A percentile compares a stretch with the other conserved stretches of the same genome.
These are phyloP conservation scores for Alectoria sarmentosa DNA, from an alignment of 495 filamentous ascomycete genomes.

Conservation along the genomic window DNA sequence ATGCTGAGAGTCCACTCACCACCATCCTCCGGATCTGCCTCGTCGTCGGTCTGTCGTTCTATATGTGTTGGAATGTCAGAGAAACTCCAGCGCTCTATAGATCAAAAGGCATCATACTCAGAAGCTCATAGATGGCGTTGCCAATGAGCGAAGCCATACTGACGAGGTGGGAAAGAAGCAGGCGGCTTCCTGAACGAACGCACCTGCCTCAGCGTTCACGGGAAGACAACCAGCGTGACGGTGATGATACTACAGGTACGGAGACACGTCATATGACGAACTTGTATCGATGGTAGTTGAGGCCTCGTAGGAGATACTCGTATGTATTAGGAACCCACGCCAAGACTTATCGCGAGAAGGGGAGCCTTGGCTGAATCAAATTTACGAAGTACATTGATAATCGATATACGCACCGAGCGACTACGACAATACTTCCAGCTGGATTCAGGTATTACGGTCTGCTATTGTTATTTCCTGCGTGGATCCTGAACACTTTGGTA, in stretches of 20 bases:
- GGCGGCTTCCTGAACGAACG: neutral
- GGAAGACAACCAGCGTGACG: neutral
- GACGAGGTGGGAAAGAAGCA: neutral
- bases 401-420: no score
- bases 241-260: neutral
- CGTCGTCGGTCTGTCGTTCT: conserved; percentile 33
- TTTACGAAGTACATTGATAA: no score
- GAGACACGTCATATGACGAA: neutral
- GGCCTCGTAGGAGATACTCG: conserved; percentile 3
- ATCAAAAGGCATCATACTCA: conserved; percentile 29
- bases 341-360: conserved; percentile 9
- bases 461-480: neutral
- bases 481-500: no score
- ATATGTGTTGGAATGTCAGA: conserved; percentile 1
- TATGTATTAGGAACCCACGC: no score
- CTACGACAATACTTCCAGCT: neutral
- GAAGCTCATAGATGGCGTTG: conserved; percentile 33
- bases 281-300: neutral
- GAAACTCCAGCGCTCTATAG: conserved; percentile 22
- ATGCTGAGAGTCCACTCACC: conserved; percentile 25
- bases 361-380: conserved; percentile 1
- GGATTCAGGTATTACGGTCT: no score
- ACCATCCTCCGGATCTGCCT: conserved; percentile 46
- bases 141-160: conserved; percentile 35
- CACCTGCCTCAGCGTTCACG: conserved; percentile 8